These are phyloP conservation scores for Beauveria sp. DNA, from an alignment of 2,329 filamentous ascomycete genomes.

Conservation along the genomic window DNA sequence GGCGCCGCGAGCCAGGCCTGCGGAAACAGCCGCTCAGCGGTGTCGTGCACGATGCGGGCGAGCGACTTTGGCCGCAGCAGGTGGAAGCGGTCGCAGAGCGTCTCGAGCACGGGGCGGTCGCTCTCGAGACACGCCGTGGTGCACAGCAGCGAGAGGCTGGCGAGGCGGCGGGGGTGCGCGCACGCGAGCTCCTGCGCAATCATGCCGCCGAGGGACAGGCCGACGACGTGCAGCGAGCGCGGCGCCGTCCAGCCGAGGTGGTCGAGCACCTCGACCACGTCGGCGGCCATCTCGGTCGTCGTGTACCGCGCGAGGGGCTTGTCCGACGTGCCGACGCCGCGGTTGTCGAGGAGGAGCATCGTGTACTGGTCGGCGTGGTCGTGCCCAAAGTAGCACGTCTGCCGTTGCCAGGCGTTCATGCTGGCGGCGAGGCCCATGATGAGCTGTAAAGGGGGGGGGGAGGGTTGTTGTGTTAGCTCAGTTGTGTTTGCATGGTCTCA, in stretches of 20 bases:
- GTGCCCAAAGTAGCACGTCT: constrained; percentile 77
- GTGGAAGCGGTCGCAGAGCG: constrained; percentile 48
- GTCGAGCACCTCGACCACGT: constrained; percentile 62
- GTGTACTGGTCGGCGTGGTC: constrained; percentile 59
- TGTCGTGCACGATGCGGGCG: constrained; percentile 56
- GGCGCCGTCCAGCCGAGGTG: constrained; percentile 58
- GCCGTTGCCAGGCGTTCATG: constrained; percentile 68
- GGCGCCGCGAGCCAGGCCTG: constrained; percentile 53
- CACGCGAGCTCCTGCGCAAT: constrained; percentile 73
- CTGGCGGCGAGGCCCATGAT: constrained; percentile 72
- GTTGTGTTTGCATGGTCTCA: background rate
- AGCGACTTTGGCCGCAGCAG: constrained; percentile 64
- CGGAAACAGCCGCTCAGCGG: constrained; percentile 60
- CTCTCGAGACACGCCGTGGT: constrained; percentile 56
- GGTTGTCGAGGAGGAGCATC: constrained; percentile 73
- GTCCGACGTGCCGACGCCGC: constrained; percentile 73
- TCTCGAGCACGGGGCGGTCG: constrained; percentile 55
- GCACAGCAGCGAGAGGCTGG: constrained; percentile 51
- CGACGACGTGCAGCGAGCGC: constrained; percentile 57
- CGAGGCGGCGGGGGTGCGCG: constrained; percentile 44
- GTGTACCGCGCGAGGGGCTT: constrained; percentile 73
- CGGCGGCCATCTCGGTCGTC: constrained; percentile 76
- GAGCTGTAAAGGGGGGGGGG: constrained; percentile 41
- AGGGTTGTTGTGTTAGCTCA: background rate
- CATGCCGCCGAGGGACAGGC: constrained; percentile 86